Base-by-base conservation (phyloP, 805 yeast genomes). In the Teunomyces funiuensis region DNA sequence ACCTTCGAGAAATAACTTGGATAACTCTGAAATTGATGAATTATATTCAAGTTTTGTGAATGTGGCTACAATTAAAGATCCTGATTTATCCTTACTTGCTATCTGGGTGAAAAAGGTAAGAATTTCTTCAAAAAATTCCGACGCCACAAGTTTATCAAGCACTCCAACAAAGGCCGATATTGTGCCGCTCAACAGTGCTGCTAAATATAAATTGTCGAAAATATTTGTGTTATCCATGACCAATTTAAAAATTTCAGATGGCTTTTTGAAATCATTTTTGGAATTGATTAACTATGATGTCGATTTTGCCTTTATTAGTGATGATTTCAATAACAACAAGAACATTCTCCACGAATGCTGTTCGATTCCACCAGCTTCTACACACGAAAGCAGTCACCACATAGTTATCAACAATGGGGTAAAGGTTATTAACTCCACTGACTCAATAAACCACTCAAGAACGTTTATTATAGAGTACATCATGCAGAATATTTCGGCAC, bases 331-430 rank as follows among this genome's bases (percentile, higher is more conserved):
- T 52, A 63, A 62, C 44, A 66, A 84, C 47, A 79, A 88, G 55
- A 85, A 80, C 38, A 77, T 86, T 33, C 69, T 93, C 13, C 97
- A 91, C 58, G 89, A 88, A 54, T 68, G 76, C 45, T 70, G 74
- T 46, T 66, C 73, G 1, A 69, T 70, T 5, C 67, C 69, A 1
- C 60, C 69, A 2, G 60, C 63, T 1, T 61, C 66, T 4, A 53
- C 58, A 3, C 54, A 58, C 20, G 73, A 65, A 17, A 54, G 49
- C 41, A 46, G 46, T 17, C 63, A 54, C 39, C 71, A 68, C 44
- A 66, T 61, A n/a, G 50, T 60, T 6, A 64, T 70, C 33, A 70
- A 70, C 40, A 70, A 70, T 39, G 76, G 76, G 4, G 73, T 70
- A 15, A 69, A 68, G 42, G 66, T 67, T 2, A 44, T 61, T 15